These are phyloP conservation scores for Alternaria ethzedia DNA, from an alignment of 2,329 filamentous ascomycete species.

Conservation along the genomic window DNA sequence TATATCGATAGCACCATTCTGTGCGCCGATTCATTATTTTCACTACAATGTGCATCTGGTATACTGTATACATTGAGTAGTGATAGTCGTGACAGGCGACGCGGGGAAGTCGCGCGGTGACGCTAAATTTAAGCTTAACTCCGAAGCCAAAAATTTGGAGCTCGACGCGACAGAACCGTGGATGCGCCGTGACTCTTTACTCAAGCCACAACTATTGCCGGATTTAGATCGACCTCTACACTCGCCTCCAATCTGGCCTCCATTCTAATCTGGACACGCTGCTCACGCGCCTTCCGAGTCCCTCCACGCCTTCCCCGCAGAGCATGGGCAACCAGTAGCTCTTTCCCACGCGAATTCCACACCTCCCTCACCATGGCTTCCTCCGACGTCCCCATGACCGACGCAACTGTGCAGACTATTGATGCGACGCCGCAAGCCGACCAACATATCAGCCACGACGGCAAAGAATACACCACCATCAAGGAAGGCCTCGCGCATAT, in stretches of 20 bases:
- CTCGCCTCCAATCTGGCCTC: constrained; percentile 29
- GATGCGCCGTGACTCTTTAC: constrained; percentile 1
- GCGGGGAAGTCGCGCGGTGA: constrained; percentile 17
- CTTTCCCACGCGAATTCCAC: constrained; percentile 25
- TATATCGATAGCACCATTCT: not conserved
- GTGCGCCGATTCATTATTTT: not conserved
- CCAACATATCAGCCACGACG: constrained; percentile 53
- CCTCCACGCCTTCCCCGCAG: constrained; percentile 15
- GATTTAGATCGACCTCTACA: not conserved
- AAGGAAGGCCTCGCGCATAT: constrained; percentile 73
- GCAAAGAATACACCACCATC: constrained; percentile 64
- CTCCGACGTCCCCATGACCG: constrained; percentile 17
- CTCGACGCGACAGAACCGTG: constrained; percentile 17
- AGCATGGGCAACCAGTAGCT: constrained; percentile 38
- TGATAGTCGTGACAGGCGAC: not conserved
- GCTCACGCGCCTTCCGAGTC: constrained; percentile 30
- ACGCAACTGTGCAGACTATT: constrained; percentile 26
- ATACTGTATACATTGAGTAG: not conserved
- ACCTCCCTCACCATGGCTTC: constrained; percentile 25
- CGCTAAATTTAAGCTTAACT: constrained; percentile 44
- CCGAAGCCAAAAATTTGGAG: constrained; percentile 32
- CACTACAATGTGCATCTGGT: not conserved
- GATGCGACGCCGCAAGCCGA: constrained; percentile 36
- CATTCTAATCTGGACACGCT: constrained; percentile 10
- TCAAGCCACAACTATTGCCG: not conserved